A percentile compares a stretch with the other conserved stretches of the same genome.
Evolutionary conservation across 345 rosid species (phyloP).

Genomic region (Stellera chamaejasme): DNA sequence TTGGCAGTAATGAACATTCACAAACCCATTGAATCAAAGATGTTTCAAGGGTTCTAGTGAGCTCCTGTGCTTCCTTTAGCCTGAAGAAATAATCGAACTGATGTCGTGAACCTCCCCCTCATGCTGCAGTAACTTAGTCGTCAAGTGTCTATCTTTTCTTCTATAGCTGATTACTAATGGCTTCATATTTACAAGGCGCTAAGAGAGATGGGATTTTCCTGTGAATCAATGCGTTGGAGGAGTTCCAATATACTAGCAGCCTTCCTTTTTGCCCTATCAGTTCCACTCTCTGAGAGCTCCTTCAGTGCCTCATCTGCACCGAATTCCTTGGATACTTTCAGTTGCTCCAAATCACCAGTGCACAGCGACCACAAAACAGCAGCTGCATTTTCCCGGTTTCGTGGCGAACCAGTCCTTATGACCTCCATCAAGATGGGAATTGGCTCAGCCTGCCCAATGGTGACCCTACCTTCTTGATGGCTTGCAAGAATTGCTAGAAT

Average conservation of each 20-base stretch:
- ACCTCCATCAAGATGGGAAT: conserved; percentile 71
- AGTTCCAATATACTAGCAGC: conserved; percentile 74
- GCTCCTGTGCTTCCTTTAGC: too few relatives aligned
- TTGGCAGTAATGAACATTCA: too few relatives aligned
- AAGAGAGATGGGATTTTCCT: conserved; percentile 11
- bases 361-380: conserved; percentile 85
- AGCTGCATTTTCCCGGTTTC: conserved; percentile 86
- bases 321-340: conserved; percentile 52
- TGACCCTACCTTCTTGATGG: conserved; percentile 77
- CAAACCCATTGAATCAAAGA: too few relatives aligned
- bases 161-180: background rate
- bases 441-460: conserved; percentile 70
- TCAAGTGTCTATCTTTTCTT: background rate
- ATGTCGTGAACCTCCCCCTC: too few relatives aligned
- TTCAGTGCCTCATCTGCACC: conserved; percentile 71
- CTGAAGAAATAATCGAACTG: too few relatives aligned
- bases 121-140: background rate
- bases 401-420: conserved; percentile 78
- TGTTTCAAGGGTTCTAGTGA: too few relatives aligned
- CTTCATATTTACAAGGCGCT: conserved; percentile 9
- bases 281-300: conserved; percentile 78
- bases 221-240: conserved; percentile 41
- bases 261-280: conserved; percentile 97
- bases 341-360: conserved; percentile 51
- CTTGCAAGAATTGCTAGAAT: conserved; percentile 86